A percentile compares a stretch with the other conserved stretches of the same genome.
These are phyloP conservation scores for Mucor sp. DNA, from an alignment of 371 early-diverging fungal species.

Conservation along the genomic window DNA sequence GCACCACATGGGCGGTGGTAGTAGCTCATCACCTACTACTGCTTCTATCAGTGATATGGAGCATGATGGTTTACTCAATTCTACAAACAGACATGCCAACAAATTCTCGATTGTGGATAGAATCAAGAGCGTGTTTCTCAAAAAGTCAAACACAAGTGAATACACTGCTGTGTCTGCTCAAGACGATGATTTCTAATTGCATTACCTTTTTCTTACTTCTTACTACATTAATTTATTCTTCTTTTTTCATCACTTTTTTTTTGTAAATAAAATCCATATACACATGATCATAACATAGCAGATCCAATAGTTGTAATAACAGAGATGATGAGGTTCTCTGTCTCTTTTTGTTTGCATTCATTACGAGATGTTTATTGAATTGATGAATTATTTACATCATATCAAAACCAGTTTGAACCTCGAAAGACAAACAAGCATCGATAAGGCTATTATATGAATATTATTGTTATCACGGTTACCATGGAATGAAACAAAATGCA, in stretches of 20 bases:
- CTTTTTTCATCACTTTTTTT: background rate
- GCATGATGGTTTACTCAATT: background rate
- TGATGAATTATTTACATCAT: too few relatives aligned
- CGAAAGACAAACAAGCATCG: too few relatives aligned
- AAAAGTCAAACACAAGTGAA: background rate
- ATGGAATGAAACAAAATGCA: too few relatives aligned
- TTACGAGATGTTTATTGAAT: too few relatives aligned
- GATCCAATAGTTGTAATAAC: too few relatives aligned
- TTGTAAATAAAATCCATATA: background rate
- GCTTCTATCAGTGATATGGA: background rate
- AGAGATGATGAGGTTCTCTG: too few relatives aligned
- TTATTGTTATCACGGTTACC: too few relatives aligned
- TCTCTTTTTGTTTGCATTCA: too few relatives aligned
- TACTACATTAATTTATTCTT: background rate
- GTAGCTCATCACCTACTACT: background rate
- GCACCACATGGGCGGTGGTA: background rate
- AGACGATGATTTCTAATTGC: background rate
- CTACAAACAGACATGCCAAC: background rate
- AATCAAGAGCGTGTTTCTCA: background rate
- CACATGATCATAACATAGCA: background rate
- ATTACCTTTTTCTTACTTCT: background rate
- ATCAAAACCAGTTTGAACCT: too few relatives aligned
- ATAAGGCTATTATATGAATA: too few relatives aligned
- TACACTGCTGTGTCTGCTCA: background rate
- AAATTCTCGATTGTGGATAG: background rate